These are phyloP conservation scores for Macrolepiota dolichaula DNA, from an alignment of 768 basidiomycete genomes.

Conservation along the genomic window DNA sequence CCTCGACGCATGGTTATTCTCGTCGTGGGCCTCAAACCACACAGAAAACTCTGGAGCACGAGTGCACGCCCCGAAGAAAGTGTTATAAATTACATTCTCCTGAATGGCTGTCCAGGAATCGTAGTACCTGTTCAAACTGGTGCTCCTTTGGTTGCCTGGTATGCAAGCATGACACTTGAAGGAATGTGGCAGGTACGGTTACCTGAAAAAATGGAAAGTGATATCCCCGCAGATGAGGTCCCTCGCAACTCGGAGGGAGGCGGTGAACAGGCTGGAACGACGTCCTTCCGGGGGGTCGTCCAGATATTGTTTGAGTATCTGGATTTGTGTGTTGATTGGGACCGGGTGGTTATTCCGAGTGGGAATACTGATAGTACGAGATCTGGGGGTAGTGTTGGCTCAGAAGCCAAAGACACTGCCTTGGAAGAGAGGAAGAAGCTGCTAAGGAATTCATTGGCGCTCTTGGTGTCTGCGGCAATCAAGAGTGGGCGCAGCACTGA, in stretches of 20 bases:
- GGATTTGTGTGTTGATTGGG: slow-evolving; percentile 63
- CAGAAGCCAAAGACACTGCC: not conserved
- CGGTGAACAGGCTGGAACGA: slow-evolving; percentile 12
- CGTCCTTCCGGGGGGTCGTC: slow-evolving; percentile 47
- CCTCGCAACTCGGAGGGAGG: slow-evolving; percentile 6
- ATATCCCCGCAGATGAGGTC: not conserved
- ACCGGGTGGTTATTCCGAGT: slow-evolving; percentile 35
- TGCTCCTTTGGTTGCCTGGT: slow-evolving; percentile 64
- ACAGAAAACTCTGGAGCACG: slow-evolving; percentile 56
- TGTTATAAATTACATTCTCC: slow-evolving; percentile 57
- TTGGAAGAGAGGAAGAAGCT: slow-evolving; percentile 29
- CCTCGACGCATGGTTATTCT: slow-evolving; percentile 58
- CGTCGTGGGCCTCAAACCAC: slow-evolving; percentile 58
- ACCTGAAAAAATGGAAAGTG: slow-evolving; percentile 30
- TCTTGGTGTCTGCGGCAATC: slow-evolving; percentile 54
- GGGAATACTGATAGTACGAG: slow-evolving; percentile 1
- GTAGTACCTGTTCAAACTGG: slow-evolving; percentile 58
- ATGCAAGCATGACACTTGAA: slow-evolving; percentile 53
- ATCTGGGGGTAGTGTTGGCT: not conserved
- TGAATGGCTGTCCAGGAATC: slow-evolving; percentile 59
- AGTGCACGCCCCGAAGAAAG: slow-evolving; percentile 59
- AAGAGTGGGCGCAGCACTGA: slow-evolving; percentile 49
- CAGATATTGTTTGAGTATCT: slow-evolving; percentile 55
- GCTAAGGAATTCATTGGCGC: slow-evolving; percentile 42
- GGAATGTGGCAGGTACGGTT: slow-evolving; percentile 51